Evolutionary conservation across 805 yeast genomes (phyloP), one percentile per base, ranked within the genome.

Genomic region (Yamadazyma paraphyllophila): DNA sequence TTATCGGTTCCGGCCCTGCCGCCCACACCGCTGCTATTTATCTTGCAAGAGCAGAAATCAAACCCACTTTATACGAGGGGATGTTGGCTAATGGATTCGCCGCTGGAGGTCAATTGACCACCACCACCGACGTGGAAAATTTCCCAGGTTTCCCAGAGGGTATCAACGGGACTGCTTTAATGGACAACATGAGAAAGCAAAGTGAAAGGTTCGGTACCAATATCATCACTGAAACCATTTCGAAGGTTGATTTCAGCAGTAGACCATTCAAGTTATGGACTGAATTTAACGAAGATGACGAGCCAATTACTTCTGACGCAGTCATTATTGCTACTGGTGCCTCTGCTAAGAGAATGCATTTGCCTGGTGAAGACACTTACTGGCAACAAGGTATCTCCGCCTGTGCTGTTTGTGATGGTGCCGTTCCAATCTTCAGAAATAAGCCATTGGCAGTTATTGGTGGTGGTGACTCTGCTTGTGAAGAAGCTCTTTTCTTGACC

Each of bases 321-420:
- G 82, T 94, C 43, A 83, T 94, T 56, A 69, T 94, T 52, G 96
- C 99, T 55, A 94, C 99, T 39, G 99, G 99, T 64, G 99, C 99
- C 16, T 85, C 96, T 34, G 99, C 99, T 48, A 89, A 85, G 78
- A 88, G 99, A 76, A 78, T 94, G 72, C 71, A 80, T 64, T 75
- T 94, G 51, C 96, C 97, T 48, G 99, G 99, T 59, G 99, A 94
- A 75, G 98, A 94, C 56, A 78, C 80, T 30, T 94, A 94, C 81
- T 94, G 99, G 99, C 99, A 94, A 77, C 86, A 85, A 67, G 99
- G 99, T 69, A 94, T 94, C 56, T 88, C 96, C 57, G 99, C 99
- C 13, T 94, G 99, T 77, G 99, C 99, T 34, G 99, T 94, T 51
- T 94, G 99, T 74, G 99, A 94, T 66, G 99, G 99, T 71, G 99